Base-by-base conservation (phyloP, 1,284 basidiomycete species). In the Takashimella tepidaria region DNA sequence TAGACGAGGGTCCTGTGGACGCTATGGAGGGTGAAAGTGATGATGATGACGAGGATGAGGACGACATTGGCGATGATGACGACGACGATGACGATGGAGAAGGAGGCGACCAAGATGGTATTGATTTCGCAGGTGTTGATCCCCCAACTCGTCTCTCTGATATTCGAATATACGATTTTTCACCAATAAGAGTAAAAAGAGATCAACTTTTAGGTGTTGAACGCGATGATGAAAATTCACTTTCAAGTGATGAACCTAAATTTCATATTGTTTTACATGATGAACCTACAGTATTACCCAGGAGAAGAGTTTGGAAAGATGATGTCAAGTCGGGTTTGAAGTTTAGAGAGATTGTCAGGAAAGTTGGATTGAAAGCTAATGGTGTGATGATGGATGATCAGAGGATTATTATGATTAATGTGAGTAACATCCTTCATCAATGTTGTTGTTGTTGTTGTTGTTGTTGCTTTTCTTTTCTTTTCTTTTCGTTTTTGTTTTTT, bases 371-470 rank as follows among this genome's bases (percentile, higher is more conserved):
- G 1, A 46, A 44, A 21, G 63, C 68, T 2, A 67, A 68, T 55
- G 72, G 72, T 10, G 61, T 73, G 19, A 72, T 74, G 70, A 70
- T 72, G 13, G 72, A 74, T 59, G 72, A 69, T 59, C 66, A 74
- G 59, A 57, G 71, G 50, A 52, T 73, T 20, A 65, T 71, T 20
- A 47, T 67, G 1, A 55, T 71, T 40, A 47, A 51, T 45, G 68
- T 70, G 59, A 70, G 68, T 61, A 11, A 16, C 10, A 37, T 8
- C 31, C 41, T n/a, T n/a, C n/a, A n/a, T n/a, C n/a, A n/a, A n/a
- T n/a, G n/a, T n/a, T n/a, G n/a, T n/a, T n/a, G n/a, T n/a, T n/a
- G n/a, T n/a, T n/a, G n/a, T n/a, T n/a, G n/a, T n/a, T n/a, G n/a
- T n/a, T n/a, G n/a, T n/a, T n/a, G n/a, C n/a, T n/a, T n/a, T n/a